phyloP scores from a whole-genome alignment of 1,284 basidiomycete genomes.

The Takashimella koratensis region DNA sequence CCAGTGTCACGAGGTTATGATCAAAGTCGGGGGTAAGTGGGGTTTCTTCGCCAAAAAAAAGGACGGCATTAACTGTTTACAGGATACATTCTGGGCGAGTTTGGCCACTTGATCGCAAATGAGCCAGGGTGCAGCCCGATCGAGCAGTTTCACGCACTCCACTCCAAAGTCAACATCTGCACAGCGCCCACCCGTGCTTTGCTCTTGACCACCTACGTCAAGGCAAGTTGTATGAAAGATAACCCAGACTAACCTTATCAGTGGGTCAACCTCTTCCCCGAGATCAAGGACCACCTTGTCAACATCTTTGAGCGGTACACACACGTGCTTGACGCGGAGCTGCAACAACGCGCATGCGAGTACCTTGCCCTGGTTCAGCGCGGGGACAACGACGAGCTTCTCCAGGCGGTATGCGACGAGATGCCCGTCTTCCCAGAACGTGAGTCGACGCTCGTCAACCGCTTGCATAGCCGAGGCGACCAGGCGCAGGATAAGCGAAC shows the following conservation, averaged over 20 bases:
- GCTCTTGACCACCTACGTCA: constrained; percentile 94
- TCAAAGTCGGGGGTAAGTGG: constrained; percentile 82
- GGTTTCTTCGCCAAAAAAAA: background rate
- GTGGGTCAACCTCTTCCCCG: constrained; percentile 92
- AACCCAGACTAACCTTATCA: constrained; percentile 5
- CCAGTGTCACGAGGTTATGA: constrained; percentile 92
- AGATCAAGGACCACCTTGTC: constrained; percentile 90
- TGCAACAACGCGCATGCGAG: constrained; percentile 98
- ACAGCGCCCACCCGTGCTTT: constrained; percentile 87
- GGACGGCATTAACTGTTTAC: constrained; percentile 9
- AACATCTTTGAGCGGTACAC: constrained; percentile 97
- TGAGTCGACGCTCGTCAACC: constrained; percentile 79
- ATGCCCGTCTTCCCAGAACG: constrained; percentile 98
- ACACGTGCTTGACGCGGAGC: constrained; percentile 93
- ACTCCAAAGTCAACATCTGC: constrained; percentile 94
- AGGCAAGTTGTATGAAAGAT: constrained; percentile 53
- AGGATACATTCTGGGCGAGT: constrained; percentile 95
- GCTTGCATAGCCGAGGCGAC: constrained; percentile 81
- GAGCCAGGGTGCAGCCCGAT: constrained; percentile 87
- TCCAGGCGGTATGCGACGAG: constrained; percentile 95
- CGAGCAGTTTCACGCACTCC: constrained; percentile 91
- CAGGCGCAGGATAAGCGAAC: constrained; percentile 90
- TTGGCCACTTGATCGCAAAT: constrained; percentile 92
- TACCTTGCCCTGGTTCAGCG: constrained; percentile 80
- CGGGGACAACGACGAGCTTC: constrained; percentile 80